phyloP scores from a whole-genome alignment of 176 grass and related monocot species.

The Tillandsia leiboldiana region DNA sequence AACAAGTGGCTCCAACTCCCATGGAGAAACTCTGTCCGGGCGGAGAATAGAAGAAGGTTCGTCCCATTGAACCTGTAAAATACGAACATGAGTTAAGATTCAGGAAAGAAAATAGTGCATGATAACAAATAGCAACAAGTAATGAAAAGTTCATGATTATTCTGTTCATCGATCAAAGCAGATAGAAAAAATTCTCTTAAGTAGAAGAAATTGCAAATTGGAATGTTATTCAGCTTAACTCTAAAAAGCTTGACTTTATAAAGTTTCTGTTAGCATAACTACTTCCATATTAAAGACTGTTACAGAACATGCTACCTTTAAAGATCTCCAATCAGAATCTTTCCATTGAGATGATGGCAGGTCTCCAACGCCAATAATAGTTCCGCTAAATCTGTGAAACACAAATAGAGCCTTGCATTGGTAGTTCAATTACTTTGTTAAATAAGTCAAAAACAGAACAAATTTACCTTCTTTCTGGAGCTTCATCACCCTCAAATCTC shows the following conservation, averaged over 20 bases:
- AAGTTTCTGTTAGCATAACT: neutral
- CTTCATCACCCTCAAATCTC: conserved; percentile 93
- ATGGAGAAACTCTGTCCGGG: conserved; percentile 77
- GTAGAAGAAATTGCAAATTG: conserved; percentile 1
- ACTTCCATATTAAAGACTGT: neutral
- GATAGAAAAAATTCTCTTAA: neutral
- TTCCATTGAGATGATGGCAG: conserved; percentile 53
- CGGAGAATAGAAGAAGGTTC: conserved; percentile 66
- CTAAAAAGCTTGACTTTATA: neutral
- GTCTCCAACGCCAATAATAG: conserved; percentile 61
- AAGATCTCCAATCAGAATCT: conserved; percentile 87
- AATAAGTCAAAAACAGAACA: conserved; percentile 14
- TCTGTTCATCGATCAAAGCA: neutral
- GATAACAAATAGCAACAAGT: conserved; percentile 10
- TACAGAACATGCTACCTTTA: conserved; percentile 38
- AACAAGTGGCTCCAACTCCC: conserved; percentile 77
- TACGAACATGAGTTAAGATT: conserved; percentile 12
- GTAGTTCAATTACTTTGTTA: neutral
- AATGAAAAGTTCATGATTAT: neutral
- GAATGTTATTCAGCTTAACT: neutral
- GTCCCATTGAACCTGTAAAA: conserved; percentile 89
- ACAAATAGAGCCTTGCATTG: conserved; percentile 4
- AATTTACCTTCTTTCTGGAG: conserved; percentile 74
- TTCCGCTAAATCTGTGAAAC: conserved; percentile 84
- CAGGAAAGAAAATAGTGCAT: conserved; percentile 12